phyloP scores from a whole-genome alignment of 2,329 filamentous ascomycete genomes.

The Stagonosporopsis cucurbitacearum region DNA sequence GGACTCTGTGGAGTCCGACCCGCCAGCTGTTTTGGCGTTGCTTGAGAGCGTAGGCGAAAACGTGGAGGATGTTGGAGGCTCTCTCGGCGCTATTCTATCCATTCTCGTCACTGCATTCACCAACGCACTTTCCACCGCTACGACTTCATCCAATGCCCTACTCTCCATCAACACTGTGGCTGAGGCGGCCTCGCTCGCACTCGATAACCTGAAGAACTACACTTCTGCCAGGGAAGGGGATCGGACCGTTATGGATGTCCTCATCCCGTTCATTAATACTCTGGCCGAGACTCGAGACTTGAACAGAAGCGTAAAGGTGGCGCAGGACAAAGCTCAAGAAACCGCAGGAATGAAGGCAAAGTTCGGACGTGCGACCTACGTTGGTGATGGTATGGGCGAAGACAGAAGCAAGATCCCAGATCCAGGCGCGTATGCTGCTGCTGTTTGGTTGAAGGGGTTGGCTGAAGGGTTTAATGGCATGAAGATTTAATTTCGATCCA shows the following conservation, averaged over 20 bases:
- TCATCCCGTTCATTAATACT: conserved; percentile 82
- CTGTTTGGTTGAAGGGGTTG: conserved; percentile 77
- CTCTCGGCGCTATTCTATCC: conserved; percentile 75
- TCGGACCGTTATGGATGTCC: conserved; percentile 85
- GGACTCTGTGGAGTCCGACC: conserved; percentile 62
- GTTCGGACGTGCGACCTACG: conserved; percentile 81
- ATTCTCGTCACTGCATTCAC: conserved; percentile 87
- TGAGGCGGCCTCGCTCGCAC: conserved; percentile 52
- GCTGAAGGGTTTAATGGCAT: conserved; percentile 24
- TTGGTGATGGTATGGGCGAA: conserved; percentile 69
- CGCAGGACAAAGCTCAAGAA: conserved; percentile 74
- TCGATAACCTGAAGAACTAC: conserved; percentile 64
- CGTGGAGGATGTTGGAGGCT: conserved; percentile 76
- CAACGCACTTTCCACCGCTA: conserved; percentile 47
- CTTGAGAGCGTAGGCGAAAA: conserved; percentile 65
- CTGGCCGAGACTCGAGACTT: conserved; percentile 70
- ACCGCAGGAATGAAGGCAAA: conserved; percentile 92
- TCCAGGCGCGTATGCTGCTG: conserved; percentile 77
- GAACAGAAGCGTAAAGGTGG: conserved; percentile 73
- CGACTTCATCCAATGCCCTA: conserved; percentile 23
- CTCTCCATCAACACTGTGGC: conserved; percentile 49
- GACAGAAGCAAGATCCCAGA: conserved; percentile 63
- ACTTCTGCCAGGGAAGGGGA: conserved; percentile 89
- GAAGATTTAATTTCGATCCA: neutral
- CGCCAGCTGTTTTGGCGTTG: conserved; percentile 59